Base-by-base conservation (phyloP, 352 stramenopile genomes). In the Phytopythium oedochilum region DNA sequence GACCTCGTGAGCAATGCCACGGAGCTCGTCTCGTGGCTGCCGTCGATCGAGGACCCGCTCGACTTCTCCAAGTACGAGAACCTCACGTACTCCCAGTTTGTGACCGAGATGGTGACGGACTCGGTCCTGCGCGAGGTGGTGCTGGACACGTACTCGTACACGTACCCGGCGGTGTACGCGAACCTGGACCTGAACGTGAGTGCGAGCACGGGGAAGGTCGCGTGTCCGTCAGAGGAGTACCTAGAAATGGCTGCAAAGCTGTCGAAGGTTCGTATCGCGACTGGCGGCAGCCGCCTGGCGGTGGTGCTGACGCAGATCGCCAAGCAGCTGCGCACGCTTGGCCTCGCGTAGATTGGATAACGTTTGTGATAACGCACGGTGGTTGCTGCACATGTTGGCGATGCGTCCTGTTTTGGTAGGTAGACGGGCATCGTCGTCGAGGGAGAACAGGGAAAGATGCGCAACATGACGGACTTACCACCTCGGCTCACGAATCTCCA, bases 301-400 rank as follows among this genome's bases (percentile, higher is more conserved):
- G 64, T 86, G 2, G 58, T 89, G 14, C 60, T 88, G 15, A 85
- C 72, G 42, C 67, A 88, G 54, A 70, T 86, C 40, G 73, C 71
- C 2, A 57, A 68, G 36, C 75, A 85, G 50, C 51, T 88, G 34
- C 66, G 73, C 35, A 50, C 47, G n/a, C 67, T 68, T 26, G 61
- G 60, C 9, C 62, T 86, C 42, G 72, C 64, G 12, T 17, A 69
- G 8, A n/a, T n/a, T n/a, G n/a, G n/a, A n/a, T n/a, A n/a, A n/a
- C n/a, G n/a, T n/a, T n/a, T n/a, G n/a, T n/a, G n/a, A n/a, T n/a
- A n/a, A n/a, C n/a, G n/a, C n/a, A n/a, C n/a, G n/a, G n/a, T n/a
- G n/a, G n/a, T n/a, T n/a, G n/a, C n/a, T n/a, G n/a, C n/a, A n/a
- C n/a, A n/a, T n/a, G n/a, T n/a, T n/a, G n/a, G n/a, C n/a, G n/a